Evolutionary conservation across 106 monocot species (phyloP), one percentile per base, ranked within the genome.

Genomic region (Acorus calamus): DNA sequence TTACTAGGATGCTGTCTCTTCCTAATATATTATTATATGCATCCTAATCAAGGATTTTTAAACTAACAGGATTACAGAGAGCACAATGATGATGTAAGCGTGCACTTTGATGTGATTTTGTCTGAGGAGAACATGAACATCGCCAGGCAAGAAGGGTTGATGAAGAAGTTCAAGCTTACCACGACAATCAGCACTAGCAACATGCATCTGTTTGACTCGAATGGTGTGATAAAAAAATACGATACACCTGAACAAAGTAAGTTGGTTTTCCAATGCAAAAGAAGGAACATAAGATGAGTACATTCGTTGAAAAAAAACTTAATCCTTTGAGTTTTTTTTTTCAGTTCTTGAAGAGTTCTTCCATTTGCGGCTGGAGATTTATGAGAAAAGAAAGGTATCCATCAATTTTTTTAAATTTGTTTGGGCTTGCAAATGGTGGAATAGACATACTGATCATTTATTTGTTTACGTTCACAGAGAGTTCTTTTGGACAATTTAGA

Each of bases 201-300:
- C 65, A 98, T 98, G 96, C 96, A 98, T 60, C 66, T 98, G 54
- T 98, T 98, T 73, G 96, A 98, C 52, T n/a, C 84, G 0, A 85
- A 79, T 2, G 91, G 92, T 4, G 65, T 61, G 13, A 92, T 98
- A 9, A 91, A 81, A 67, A 98, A 98, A 66, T 98, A 88, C 59
- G 88, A 92, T 28, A 88, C 76, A 2, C 82, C 96, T 6, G 96
- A 96, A 57, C 70, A 91, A 56, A 85, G 96, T 96, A 56, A 76
- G 84, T 83, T 6, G 46, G n/a, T 11, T 9, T 41, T 14, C 12
- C 14, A 9, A 11, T 52, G 6, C 8, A 43, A 28, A 28, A 28
- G 28, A 28, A 28, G 28, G 28, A 28, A 28, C 28, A 28, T 28
- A 28, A 28, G 28, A 28, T 28, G 28, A 28, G 28, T 28, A 28